phyloP scores from a whole-genome alignment of 176 grass and related monocot genomes.

The Eleusine coracana region DNA sequence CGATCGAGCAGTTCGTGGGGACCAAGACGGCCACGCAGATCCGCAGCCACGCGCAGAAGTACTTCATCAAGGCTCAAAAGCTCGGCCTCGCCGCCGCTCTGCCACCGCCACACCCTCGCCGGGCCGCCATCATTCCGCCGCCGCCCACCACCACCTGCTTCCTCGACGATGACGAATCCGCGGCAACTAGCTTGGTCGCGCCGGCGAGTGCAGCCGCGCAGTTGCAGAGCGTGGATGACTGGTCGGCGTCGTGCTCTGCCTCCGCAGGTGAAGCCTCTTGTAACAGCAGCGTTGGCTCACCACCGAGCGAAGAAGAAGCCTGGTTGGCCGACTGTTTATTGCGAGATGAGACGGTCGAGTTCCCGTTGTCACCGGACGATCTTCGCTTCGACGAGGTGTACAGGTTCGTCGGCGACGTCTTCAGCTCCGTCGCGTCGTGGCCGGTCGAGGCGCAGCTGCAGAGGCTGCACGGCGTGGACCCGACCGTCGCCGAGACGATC shows the following conservation, averaged over 20 bases:
- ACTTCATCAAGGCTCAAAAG: not conserved
- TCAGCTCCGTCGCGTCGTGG: conserved; percentile 37
- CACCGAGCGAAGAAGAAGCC: not conserved
- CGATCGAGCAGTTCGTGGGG: not conserved
- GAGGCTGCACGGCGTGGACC: conserved; percentile 42
- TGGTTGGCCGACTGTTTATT: not conserved
- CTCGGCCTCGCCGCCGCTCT: not conserved
- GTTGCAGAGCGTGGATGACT: not conserved
- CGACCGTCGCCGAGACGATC: conserved; percentile 29
- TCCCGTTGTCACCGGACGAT: conserved; percentile 26
- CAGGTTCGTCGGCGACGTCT: conserved; percentile 62
- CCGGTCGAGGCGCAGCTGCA: conserved; percentile 26
- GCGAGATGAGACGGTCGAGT: not conserved
- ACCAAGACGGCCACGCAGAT: conserved; percentile 1
- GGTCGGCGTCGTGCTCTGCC: not conserved
- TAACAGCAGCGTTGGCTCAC: too few relatives aligned
- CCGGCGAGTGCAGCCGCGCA: not conserved
- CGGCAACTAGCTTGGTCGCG: not conserved
- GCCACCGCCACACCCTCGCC: not conserved
- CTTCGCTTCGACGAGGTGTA: conserved; percentile 55
- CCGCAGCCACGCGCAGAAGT: conserved; percentile 2
- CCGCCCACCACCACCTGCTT: not conserved
- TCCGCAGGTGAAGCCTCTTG: not conserved
- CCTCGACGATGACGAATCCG: too few relatives aligned
- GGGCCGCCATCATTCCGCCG: not conserved